These are phyloP conservation scores for Botrytis sinoallii DNA, from an alignment of 2,329 filamentous ascomycete genomes.

Conservation along the genomic window DNA sequence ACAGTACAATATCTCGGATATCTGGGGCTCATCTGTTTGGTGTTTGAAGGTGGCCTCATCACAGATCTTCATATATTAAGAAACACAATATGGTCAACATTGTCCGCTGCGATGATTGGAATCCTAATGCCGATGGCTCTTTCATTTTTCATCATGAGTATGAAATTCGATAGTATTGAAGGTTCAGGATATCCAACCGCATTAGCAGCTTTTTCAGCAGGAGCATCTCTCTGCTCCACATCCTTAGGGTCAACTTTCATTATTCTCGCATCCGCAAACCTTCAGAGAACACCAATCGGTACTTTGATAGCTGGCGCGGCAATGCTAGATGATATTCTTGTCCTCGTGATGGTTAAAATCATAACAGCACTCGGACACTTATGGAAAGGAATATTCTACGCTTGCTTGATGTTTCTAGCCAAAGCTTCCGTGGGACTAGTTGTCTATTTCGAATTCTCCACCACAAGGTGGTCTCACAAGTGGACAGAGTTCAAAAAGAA, in stretches of 20 bases:
- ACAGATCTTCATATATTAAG: slow-evolving; percentile 7
- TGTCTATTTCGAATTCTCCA: slow-evolving; percentile 27
- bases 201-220: slow-evolving; percentile 16
- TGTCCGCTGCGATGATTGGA: neutral
- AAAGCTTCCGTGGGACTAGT: slow-evolving; percentile 52
- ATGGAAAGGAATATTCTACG: slow-evolving; percentile 59
- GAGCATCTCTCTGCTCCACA: slow-evolving; percentile 17
- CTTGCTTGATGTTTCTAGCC: slow-evolving; percentile 35
- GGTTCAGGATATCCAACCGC: slow-evolving; percentile 2
- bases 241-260: slow-evolving; percentile 16
- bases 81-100: slow-evolving; percentile 12
- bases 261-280: slow-evolving; percentile 13
- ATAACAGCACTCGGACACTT: slow-evolving; percentile 24
- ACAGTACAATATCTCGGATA: slow-evolving; percentile 17
- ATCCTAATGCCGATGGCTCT: slow-evolving; percentile 7
- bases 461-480: neutral
- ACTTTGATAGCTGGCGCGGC: slow-evolving; percentile 13
- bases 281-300: slow-evolving; percentile 16
- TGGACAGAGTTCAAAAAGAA: neutral
- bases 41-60: slow-evolving; percentile 17
- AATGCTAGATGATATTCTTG: slow-evolving; percentile 15
- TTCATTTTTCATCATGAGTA: slow-evolving; percentile 1
- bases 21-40: slow-evolving; percentile 14
- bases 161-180: neutral
- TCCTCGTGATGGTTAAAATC: slow-evolving; percentile 18